Evolutionary conservation across 495 filamentous ascomycete species (phyloP).

Genomic region (Aspergillus affinis): DNA sequence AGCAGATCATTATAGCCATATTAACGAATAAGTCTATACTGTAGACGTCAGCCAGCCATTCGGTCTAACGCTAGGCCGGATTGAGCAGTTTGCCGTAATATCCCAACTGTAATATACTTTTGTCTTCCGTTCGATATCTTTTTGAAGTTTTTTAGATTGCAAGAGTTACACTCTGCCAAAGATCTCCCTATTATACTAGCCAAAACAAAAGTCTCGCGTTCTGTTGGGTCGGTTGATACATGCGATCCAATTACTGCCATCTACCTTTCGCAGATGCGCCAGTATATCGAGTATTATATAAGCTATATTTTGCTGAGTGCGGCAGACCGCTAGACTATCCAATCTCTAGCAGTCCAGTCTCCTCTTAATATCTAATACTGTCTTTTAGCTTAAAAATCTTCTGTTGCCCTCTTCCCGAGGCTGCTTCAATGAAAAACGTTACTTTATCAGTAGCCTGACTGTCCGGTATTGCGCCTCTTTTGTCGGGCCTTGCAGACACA

Average conservation of each 20-base stretch:
- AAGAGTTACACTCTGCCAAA: background rate
- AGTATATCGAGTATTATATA: background rate
- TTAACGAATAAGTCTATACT: no score
- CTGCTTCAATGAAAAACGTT: background rate
- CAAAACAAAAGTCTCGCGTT: background rate
- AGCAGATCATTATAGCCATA: no score
- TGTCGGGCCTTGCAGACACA: no score
- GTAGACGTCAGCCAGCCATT: no score
- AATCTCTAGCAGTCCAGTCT: no score
- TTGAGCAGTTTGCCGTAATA: background rate
- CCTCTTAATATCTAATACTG: constrained; percentile 1
- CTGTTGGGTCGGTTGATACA: background rate
- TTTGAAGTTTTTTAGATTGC: background rate
- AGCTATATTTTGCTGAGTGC: background rate
- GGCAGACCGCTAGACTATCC: no score
- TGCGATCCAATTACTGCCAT: background rate
- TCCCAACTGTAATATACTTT: constrained; percentile 1
- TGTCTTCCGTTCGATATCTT: background rate
- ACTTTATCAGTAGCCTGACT: background rate
- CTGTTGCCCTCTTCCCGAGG: background rate
- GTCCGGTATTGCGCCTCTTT: background rate
- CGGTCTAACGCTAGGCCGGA: background rate
- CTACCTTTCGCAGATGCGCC: background rate
- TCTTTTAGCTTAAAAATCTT: background rate
- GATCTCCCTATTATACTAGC: background rate